Conservation (phyloP, 331 rosid species). For the Stylosanthes scabra region DNA sequence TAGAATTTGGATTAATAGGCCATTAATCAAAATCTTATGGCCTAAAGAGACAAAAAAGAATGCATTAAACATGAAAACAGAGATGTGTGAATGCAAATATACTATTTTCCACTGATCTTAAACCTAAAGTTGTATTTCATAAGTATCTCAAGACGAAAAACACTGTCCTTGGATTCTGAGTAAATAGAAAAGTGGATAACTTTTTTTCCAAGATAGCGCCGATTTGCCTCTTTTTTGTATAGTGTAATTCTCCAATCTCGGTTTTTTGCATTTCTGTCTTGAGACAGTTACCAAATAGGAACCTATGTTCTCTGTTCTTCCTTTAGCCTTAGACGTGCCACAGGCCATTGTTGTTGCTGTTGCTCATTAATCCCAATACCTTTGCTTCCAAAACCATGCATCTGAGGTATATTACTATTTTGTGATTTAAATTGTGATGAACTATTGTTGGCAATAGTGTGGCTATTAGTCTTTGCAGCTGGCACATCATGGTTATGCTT, state of each 20-base stretch:
- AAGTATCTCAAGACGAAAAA: too few relatives aligned
- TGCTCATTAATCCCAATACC: slow-evolving; percentile 48
- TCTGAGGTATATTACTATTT: slow-evolving; percentile 33
- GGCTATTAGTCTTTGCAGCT: slow-evolving; percentile 63
- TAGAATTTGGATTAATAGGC: slow-evolving; percentile 29
- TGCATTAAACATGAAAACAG: slow-evolving; percentile 23
- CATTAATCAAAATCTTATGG: slow-evolving; percentile 53
- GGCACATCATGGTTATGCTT: slow-evolving; percentile 87
- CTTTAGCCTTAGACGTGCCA: slow-evolving; percentile 61
- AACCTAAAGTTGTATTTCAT: not conserved
- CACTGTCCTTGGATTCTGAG: too few relatives aligned
- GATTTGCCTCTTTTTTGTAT: too few relatives aligned
- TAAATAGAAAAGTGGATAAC: too few relatives aligned
- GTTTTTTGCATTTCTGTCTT: too few relatives aligned
- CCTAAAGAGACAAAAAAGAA: slow-evolving; percentile 34
- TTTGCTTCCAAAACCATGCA: slow-evolving; percentile 37
- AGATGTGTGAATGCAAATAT: not conserved
- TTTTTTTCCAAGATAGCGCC: too few relatives aligned
- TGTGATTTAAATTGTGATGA: slow-evolving; percentile 51
- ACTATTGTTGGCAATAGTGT: slow-evolving; percentile 51
- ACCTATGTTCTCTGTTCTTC: slow-evolving; percentile 68
- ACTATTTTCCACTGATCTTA: slow-evolving; percentile 20
- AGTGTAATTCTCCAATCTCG: too few relatives aligned
- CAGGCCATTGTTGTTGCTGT: slow-evolving; percentile 57
- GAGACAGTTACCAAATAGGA: not conserved